Evolutionary conservation across 176 grass and related monocot species (phyloP), one percentile per base, ranked within the genome.

Genomic region (Hyparrhenia diplandra): DNA sequence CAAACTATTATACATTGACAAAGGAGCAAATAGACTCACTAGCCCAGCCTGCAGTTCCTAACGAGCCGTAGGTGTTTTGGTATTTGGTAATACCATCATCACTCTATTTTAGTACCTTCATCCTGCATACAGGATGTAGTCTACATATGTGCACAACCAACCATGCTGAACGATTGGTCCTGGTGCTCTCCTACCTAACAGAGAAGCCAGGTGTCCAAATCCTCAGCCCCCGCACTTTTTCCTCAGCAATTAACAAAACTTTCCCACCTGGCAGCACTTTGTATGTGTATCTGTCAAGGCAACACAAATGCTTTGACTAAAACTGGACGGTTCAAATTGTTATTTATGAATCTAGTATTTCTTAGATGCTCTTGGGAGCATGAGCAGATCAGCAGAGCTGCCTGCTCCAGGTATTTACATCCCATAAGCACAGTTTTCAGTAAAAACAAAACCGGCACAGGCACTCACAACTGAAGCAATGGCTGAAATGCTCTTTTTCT

Each of bases 401-500:
- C 45, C 70, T 6, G 28, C 16, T 35, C 43, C 43, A 21, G 45
- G 43, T 51, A 29, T 72, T 47, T 51, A 18, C 70, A 49, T 51
- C 70, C 70, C 28, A 49, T 2, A 32, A 31, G 25, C 47, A 28
- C 45, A 51, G 16, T 52, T 73, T 32, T 73, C 70, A 73, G 17
- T 78, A n/a, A 65, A 77, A 37, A 57, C 29, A 84, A 67, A 30
- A 79, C 25, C 74, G 37, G 30, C 58, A 47, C 75, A 66, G 28
- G 24, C 67, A 23, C 35, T 74, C 62, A 63, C 30, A 75, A 52
- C 23, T 59, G 20, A 79, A 75, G 14, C 18, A 74, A 39, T 51
- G 31, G 64, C 14, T 46, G 39, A 39, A 54, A 55, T 67, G 29
- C 37, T 37, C 63, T 37, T 37, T 37, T 77, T 14, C 58, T 81